Percentiles rank a stretch among this genome's conserved stretches.
These are phyloP conservation scores for Silybum marianum DNA, from an alignment of 129 eudicot species.

Conservation along the genomic window DNA sequence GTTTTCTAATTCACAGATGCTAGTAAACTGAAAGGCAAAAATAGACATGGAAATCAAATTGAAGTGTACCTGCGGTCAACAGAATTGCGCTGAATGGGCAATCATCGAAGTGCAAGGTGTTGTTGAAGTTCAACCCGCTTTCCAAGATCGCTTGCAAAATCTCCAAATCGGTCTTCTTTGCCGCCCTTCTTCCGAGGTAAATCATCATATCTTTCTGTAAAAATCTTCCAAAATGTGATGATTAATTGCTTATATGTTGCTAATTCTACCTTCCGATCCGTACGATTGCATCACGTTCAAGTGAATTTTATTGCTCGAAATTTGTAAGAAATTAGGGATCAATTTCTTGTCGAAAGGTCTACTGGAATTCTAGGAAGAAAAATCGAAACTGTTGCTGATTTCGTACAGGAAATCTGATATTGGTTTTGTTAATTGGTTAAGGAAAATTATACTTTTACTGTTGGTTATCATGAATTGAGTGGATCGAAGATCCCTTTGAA, in stretches of 20 bases:
- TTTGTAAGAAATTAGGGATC: neutral
- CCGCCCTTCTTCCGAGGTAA: slow-evolving; percentile 93
- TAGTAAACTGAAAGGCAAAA: neutral
- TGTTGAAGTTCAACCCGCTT: slow-evolving; percentile 74
- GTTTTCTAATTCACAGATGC: neutral
- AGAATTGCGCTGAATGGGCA: slow-evolving; percentile 90
- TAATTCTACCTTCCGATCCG: neutral
- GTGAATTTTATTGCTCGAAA: neutral
- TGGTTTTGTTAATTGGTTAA: slow-evolving; percentile 29
- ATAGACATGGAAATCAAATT: slow-evolving; percentile 62
- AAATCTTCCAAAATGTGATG: neutral
- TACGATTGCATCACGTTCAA: neutral
- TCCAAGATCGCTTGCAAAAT: slow-evolving; percentile 53
- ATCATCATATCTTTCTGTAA: neutral
- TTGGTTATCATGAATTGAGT: slow-evolving; percentile 92
- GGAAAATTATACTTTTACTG: slow-evolving; percentile 84
- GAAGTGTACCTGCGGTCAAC: slow-evolving; percentile 84
- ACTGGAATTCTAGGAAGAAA: neutral
- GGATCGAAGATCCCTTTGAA: slow-evolving; percentile 88
- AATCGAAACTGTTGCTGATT: neutral
- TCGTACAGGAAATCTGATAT: neutral
- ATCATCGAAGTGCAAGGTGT: slow-evolving; percentile 87
- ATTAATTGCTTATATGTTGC: slow-evolving; percentile 5
- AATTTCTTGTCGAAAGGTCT: too few species aligned
- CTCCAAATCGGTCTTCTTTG: slow-evolving; percentile 83